These are phyloP conservation scores for Kandelia obovata DNA, from an alignment of 345 rosid genomes.

Conservation along the genomic window DNA sequence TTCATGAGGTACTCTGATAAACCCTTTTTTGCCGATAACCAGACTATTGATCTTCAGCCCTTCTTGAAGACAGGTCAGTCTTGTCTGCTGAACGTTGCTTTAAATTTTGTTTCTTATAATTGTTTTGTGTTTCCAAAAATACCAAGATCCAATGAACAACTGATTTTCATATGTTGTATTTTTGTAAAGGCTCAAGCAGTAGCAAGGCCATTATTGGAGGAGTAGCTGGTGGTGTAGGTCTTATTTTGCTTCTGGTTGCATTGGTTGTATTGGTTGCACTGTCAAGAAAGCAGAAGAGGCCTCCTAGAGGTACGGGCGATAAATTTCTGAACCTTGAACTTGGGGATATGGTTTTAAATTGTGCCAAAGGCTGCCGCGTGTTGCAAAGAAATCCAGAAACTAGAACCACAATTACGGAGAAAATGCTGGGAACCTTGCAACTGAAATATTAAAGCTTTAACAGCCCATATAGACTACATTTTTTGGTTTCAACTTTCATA, in stretches of 20 bases:
- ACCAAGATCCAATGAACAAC: background rate
- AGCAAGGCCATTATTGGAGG: conserved; percentile 36
- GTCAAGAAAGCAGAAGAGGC: conserved; percentile 20
- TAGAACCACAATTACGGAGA: too few species aligned
- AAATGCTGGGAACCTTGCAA: too few species aligned
- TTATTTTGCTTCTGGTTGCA: conserved; percentile 19
- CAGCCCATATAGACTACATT: too few species aligned
- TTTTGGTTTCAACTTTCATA: too few species aligned
- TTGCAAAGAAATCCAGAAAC: too few species aligned
- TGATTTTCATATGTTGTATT: background rate
- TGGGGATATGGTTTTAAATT: too few species aligned
- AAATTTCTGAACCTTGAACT: background rate
- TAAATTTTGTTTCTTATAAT: background rate
- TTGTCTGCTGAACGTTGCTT: background rate
- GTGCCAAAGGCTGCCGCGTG: too few species aligned
- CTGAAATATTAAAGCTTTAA: too few species aligned
- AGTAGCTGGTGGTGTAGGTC: conserved; percentile 34
- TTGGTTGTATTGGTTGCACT: conserved; percentile 33
- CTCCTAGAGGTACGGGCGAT: conserved; percentile 22
- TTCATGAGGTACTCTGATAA: conserved; percentile 37
- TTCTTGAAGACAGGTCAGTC: conserved; percentile 25
- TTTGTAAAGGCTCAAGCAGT: conserved; percentile 24
- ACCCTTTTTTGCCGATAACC: conserved; percentile 38
- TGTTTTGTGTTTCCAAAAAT: background rate
- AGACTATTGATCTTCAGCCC: conserved; percentile 31